phyloP scores from a whole-genome alignment of 345 rosid species.

The Turnera subulata region DNA sequence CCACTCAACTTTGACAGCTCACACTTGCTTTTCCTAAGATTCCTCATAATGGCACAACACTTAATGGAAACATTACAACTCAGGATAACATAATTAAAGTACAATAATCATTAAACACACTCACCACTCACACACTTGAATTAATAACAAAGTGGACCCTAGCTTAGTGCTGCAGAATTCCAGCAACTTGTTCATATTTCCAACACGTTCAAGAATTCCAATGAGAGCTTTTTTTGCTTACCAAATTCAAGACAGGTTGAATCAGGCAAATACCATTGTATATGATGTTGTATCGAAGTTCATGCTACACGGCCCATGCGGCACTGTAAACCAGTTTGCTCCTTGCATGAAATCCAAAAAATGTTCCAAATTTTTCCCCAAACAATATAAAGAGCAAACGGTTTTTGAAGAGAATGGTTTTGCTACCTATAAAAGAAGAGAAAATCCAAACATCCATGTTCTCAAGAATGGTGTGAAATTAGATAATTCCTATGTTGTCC shows the following conservation, averaged over 20 bases:
- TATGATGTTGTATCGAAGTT: not conserved
- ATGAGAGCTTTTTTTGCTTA: not conserved
- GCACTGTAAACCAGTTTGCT: not conserved
- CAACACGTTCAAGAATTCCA: not conserved
- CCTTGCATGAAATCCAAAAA: not conserved
- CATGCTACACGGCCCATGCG: not conserved
- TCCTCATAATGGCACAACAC: too few species aligned
- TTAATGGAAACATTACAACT: too few species aligned
- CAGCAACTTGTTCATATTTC: too few species aligned
- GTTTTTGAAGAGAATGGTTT: not conserved
- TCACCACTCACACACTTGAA: too few species aligned
- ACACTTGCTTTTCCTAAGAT: too few species aligned
- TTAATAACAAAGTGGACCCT: too few species aligned
- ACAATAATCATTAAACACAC: too few species aligned
- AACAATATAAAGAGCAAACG: not conserved
- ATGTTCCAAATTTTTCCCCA: too few species aligned
- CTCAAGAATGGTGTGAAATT: not conserved
- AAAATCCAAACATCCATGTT: not conserved
- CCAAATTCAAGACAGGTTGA: not conserved
- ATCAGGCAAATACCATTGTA: rapidly evolving
- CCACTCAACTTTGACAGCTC: too few species aligned
- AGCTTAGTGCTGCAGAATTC: too few species aligned
- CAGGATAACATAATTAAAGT: too few species aligned
- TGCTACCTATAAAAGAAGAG: not conserved
- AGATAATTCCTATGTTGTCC: not conserved